Base-by-base conservation (phyloP, 257 asterid species). In the Haberlea rhodopensis region DNA sequence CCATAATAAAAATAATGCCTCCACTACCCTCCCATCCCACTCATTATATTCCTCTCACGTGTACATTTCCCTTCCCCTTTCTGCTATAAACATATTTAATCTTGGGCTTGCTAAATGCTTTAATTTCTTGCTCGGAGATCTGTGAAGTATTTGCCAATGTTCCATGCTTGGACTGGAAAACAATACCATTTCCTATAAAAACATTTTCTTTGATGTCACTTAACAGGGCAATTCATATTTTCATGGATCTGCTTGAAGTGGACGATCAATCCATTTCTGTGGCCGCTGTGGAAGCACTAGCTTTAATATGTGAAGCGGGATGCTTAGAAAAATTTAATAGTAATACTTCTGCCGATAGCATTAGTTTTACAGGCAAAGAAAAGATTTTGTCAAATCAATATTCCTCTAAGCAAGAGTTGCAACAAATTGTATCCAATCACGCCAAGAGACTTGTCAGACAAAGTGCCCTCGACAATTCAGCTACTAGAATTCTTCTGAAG, bases 201-300 rank as follows among this genome's bases (percentile, higher is more conserved):
- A 20, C 4, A 3, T 22, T 5, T 9, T 63, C 26, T 11, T 45
- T 8, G 8, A 3, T 22, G 52, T 65, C 16, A 40, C 61, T 62
- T 5, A 31, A 32, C 73, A 70, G 76, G 24, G 76, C 73, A 60
- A 65, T 60, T 65, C 8, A 67, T 23, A 60, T 24, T 45, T 66
- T 70, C 48, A 65, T 70, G 31, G 49, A 55, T 61, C 70, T 75
- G n/a, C 57, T 75, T 8, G 67, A 75, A 61, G 62, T 27, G 53
- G 80, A 75, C 3, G 73, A 70, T 51, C 73, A 21, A 66, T 70
- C 70, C 31, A 56, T 75, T 23, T 16, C 45, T 16, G 37, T 46
- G 54, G 69, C 70, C 32, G 80, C 80, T 40, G 52, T 63, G 48
- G 73, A 70, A 70, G 80, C 80, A n/a, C 45, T 75, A 43, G 80